Evolutionary conservation across 139 green algal genomes (phyloP), one percentile per base, ranked within the genome.

Genomic region (Tetraselmis chui): DNA sequence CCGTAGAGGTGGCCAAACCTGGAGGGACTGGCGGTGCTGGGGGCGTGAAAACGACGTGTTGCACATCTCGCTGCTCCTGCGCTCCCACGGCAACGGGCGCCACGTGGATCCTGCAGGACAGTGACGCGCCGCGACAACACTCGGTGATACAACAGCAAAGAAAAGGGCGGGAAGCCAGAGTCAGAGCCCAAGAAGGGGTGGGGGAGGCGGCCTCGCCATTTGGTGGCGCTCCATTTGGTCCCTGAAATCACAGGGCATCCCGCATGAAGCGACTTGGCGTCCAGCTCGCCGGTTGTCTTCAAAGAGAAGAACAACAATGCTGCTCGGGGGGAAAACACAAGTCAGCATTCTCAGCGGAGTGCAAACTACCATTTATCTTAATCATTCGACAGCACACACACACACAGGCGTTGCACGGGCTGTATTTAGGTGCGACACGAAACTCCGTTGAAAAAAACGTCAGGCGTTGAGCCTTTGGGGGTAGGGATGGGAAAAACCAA

Each of bases 241-340:
- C 85, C 85, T 28, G 18, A 25, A 24, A 84, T 75, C 0, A 86
- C 82, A 1, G 85, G 85, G 45, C 85, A 88, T 1, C 85, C 79
- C 25, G 31, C 85, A 76, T 89, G 85, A 2, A 81, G 28, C 11
- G 29, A 83, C 5, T 23, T 26, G 1, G 31, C 79, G 76, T 89
- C 85, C 1, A 81, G 23, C 27, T 29, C 30, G 23, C 76, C 77
- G 1, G n/a, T 67, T 22, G 79, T 67, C 24, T 76, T 77, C 76
- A 89, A 22, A 22, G 27, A 76, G 75, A 75, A 89, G 67, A 89
- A 89, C n/a, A 89, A 28, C 58, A 89, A 78, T 59, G 78, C 85
- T n/a, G n/a, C n/a, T n/a, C n/a, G n/a, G n/a, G n/a, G n/a, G n/a
- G n/a, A n/a, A n/a, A n/a, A n/a, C n/a, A n/a, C n/a, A n/a, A n/a